These are phyloP conservation scores for Phytopythium ostracodes DNA, from an alignment of 352 stramenopile genomes.

Conservation along the genomic window DNA sequence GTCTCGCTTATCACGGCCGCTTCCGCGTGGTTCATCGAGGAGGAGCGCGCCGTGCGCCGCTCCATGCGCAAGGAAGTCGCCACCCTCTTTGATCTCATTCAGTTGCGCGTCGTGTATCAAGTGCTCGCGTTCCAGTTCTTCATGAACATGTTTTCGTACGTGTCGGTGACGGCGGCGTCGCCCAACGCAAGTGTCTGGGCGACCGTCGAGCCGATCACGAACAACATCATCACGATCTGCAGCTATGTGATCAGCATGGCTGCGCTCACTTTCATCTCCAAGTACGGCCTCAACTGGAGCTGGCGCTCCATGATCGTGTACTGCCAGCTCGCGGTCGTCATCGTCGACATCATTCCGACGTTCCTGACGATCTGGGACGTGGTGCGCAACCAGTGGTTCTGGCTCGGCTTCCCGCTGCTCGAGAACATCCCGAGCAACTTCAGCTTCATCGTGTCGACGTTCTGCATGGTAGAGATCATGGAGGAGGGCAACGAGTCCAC, in stretches of 20 bases:
- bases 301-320: constrained; percentile 40
- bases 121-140: constrained; percentile 55
- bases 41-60: constrained; percentile 16
- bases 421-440: constrained; percentile 43
- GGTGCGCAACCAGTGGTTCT: constrained; percentile 60
- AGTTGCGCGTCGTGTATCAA: constrained; percentile 44
- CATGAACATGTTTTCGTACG: constrained; percentile 31
- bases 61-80: constrained; percentile 19
- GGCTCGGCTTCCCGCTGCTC: constrained; percentile 44
- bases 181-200: constrained; percentile 34
- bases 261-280: constrained; percentile 32
- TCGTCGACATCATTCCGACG: constrained; percentile 32
- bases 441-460: constrained; percentile 50
- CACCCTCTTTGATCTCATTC: constrained; percentile 30
- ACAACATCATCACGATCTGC: constrained; percentile 24
- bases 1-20: constrained; percentile 25
- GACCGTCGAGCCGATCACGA: constrained; percentile 27
- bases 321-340: constrained; percentile 30
- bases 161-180: constrained; percentile 28
- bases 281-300: constrained; percentile 43
- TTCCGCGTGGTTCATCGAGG: constrained; percentile 28
- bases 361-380: constrained; percentile 46
- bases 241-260: constrained; percentile 28
- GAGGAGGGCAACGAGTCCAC: constrained; percentile 49
- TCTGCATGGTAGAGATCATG: constrained; percentile 55